Percentiles rank a stretch among this genome's conserved stretches.
These are phyloP conservation scores for Cryptosporidium muris DNA, from an alignment of 169 alveolate genomes.

Conservation along the genomic window DNA sequence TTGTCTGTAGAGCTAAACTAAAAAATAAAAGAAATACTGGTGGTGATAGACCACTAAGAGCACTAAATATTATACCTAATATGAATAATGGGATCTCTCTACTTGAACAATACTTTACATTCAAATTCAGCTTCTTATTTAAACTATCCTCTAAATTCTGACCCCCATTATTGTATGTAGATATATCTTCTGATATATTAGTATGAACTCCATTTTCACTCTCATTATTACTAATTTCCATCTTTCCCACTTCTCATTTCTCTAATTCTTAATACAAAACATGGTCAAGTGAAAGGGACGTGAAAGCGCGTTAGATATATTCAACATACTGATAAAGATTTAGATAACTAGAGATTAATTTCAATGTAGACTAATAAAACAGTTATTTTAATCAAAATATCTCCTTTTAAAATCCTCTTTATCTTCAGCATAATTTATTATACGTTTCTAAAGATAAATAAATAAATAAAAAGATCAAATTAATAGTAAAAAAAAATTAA, in stretches of 20 bases:
- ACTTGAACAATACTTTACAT: background rate
- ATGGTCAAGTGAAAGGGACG: too few species aligned
- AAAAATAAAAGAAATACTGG: slow-evolving; percentile 53
- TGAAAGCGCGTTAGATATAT: too few species aligned
- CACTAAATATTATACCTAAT: slow-evolving; percentile 30
- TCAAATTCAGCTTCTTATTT: slow-evolving; percentile 1
- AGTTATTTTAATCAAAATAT: too few species aligned
- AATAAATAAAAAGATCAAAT: background rate
- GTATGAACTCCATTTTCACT: background rate
- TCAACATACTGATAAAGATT: too few species aligned
- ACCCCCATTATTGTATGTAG: background rate
- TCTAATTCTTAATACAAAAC: too few species aligned
- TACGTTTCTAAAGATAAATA: background rate
- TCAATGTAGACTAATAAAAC: too few species aligned
- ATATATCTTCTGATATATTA: background rate
- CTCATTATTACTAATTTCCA: background rate
- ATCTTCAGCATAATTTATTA: background rate
- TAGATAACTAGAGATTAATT: too few species aligned
- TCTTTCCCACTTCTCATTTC: background rate
- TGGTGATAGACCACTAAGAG: slow-evolving; percentile 33
- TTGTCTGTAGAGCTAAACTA: slow-evolving; percentile 60
- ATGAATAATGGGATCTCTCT: background rate
- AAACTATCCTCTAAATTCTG: background rate
- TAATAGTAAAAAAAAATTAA: background rate
- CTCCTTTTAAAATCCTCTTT: too few species aligned